Conservation (phyloP, 176 grass and related monocot genomes). For the Oryza brachyantha region DNA sequence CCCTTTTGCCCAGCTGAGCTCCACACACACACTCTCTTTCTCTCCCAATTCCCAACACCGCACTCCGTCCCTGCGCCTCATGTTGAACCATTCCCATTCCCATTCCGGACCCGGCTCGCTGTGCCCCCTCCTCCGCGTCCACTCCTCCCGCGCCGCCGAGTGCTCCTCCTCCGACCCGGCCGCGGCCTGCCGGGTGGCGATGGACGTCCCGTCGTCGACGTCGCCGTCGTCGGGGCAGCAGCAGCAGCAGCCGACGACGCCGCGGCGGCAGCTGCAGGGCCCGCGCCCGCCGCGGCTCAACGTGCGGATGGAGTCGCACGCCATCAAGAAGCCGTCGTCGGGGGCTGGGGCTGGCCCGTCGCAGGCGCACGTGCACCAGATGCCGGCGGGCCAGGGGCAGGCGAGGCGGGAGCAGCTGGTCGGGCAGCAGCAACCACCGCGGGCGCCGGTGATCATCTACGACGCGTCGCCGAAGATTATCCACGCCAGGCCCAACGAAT, state of each 20-base stretch:
- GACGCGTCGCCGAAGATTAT: constrained; percentile 90
- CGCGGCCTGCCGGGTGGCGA: background rate
- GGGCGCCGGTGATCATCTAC: constrained; percentile 88
- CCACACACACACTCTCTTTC: background rate
- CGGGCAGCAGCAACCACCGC: background rate
- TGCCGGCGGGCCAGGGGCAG: background rate
- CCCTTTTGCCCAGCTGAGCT: background rate
- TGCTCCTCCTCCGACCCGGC: background rate
- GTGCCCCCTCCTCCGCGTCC: constrained; percentile 19
- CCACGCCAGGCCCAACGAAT: constrained; percentile 77
- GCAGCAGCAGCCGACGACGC: constrained; percentile 25
- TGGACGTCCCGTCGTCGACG: background rate
- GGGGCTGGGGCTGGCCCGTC: too few species aligned
- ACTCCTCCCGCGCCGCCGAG: constrained; percentile 19
- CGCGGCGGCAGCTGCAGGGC: constrained; percentile 70
- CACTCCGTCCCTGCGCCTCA: background rate
- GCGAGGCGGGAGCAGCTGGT: background rate
- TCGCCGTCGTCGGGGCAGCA: background rate
- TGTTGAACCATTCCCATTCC: constrained; percentile 26
- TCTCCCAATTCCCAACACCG: too few species aligned
- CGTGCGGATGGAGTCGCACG: constrained; percentile 69
- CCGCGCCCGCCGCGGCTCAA: constrained; percentile 67
- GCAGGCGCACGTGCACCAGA: background rate
- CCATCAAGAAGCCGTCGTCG: constrained; percentile 69
- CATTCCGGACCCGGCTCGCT: constrained; percentile 14